Evolutionary conservation across 1,284 basidiomycete genomes (phyloP), one percentile per base, ranked within the genome.

Genomic region (Tylopilus sp.): DNA sequence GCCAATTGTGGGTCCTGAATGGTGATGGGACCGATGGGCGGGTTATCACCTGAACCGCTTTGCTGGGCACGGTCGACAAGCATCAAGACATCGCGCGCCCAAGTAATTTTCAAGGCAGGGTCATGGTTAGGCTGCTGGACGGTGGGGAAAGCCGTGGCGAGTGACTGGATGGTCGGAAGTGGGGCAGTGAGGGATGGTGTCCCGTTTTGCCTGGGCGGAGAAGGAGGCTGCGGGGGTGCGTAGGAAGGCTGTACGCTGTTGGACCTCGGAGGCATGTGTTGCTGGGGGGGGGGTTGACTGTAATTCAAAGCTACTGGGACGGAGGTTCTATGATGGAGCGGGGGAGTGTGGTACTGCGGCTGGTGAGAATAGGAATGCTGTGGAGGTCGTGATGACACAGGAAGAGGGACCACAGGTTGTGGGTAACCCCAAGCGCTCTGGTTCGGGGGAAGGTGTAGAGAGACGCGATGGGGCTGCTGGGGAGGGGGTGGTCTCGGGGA

Each of bases 11-110:
- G 77, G 56, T 92, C 88, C 18, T 75, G 66, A 59, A 92, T 80
- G 43, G 69, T 63, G 30, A 74, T 71, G 12, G 83, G 78, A 1
- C 81, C 81, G 12, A 67, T 66, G 2, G 75, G 58, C 0, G 73
- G 70, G 0, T 74, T 67, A 52, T 78, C 78, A 11, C 68, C 70
- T 31, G 72, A 61, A 7, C 70, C 49, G 54, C 66, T 59, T 37
- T 68, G 66, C 52, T 73, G 75, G 6, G 77, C 69, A 43, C 81
- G 79, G 53, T 92, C 86, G 54, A 91, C 82, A 54, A 91, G 84
- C 59, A 83, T 79, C 57, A 94, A 70, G 45, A 94, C 84, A 55
- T 92, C 88, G 38, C 84, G 76, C 6, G 80, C 78, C 92, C 92
- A 96, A 16, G 76, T 71, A 15, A 94, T 67, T 55, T 82, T 81